Percentiles rank a stretch among this genome's conserved stretches.
Evolutionary conservation across 106 monocot species (phyloP).

Genomic region (Cymbidium sinense): DNA sequence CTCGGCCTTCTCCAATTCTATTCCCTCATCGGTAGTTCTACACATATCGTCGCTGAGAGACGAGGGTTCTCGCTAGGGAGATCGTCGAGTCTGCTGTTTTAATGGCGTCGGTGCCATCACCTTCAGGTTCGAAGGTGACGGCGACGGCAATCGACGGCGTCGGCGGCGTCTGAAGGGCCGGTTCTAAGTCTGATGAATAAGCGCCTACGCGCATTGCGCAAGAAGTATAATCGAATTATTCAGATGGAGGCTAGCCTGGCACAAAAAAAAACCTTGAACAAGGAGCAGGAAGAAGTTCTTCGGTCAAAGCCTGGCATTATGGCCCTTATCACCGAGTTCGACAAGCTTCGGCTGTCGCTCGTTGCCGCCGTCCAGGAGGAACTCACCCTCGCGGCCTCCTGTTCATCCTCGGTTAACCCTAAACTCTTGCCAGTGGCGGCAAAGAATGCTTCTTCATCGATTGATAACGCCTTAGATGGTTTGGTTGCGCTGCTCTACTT

Average conservation of each 20-base stretch:
- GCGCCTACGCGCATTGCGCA: too few relatives aligned
- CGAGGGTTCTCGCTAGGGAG: not conserved
- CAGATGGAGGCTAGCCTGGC: too few relatives aligned
- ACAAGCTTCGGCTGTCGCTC: conserved; percentile 67
- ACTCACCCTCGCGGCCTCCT: too few relatives aligned
- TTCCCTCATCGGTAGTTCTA: too few relatives aligned
- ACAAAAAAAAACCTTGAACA: too few relatives aligned
- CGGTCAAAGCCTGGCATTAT: conserved; percentile 58
- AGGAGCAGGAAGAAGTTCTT: too few relatives aligned
- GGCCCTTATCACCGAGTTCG: conserved; percentile 72
- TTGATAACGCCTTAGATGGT: conserved; percentile 33
- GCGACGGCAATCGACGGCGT: too few relatives aligned
- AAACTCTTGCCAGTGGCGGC: not conserved
- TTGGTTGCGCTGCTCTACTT: conserved; percentile 69
- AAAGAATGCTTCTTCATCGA: not conserved
- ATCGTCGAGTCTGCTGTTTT: too few relatives aligned
- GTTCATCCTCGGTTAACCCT: conserved; percentile 4
- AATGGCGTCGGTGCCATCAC: conserved; percentile 16
- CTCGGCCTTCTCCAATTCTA: too few relatives aligned
- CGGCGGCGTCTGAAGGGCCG: too few relatives aligned
- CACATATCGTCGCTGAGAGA: not conserved
- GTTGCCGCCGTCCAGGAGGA: conserved; percentile 66
- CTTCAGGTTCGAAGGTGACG: not conserved
- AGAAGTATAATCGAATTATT: too few relatives aligned
- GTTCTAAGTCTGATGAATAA: conserved; percentile 55